A percentile compares a stretch with the other conserved stretches of the same genome.
These are phyloP conservation scores for Senecio squalidus DNA, from an alignment of 140 eudicot species.

Conservation along the genomic window DNA sequence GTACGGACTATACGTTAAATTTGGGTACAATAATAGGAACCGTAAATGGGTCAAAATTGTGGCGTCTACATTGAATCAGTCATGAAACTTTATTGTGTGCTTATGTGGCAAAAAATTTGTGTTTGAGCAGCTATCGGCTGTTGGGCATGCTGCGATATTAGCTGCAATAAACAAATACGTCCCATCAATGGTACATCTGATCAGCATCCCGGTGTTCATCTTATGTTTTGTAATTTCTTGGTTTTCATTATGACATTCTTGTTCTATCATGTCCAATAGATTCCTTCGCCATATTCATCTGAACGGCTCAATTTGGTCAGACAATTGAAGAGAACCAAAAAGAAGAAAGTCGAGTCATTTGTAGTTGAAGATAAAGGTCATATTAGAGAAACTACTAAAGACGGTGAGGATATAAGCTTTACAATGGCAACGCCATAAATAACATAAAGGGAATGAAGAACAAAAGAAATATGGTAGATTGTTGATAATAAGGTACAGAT, in stretches of 20 bases:
- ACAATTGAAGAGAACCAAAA: constrained; percentile 61
- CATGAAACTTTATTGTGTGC: neutral
- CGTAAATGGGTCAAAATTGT: constrained; percentile 3
- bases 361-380: constrained; percentile 14
- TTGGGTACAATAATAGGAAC: too few species aligned
- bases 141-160: constrained; percentile 84
- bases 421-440: constrained; percentile 21
- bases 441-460: neutral
- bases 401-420: constrained; percentile 15
- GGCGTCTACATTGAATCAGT: neutral
- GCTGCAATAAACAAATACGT: constrained; percentile 73
- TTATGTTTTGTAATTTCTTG: constrained; percentile 12
- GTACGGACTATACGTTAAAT: too few species aligned
- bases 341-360: constrained; percentile 41
- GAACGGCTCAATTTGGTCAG: constrained; percentile 61
- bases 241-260: neutral
- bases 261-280: constrained; percentile 28
- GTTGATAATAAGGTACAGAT: constrained; percentile 21
- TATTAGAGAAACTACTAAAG: constrained; percentile 11
- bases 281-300: constrained; percentile 71
- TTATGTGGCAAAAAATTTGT: neutral
- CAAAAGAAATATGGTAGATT: constrained; percentile 12
- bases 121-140: constrained; percentile 56
- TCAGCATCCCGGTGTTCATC: neutral
- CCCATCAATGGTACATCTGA: constrained; percentile 55